These are phyloP conservation scores for Thalassiosira mediterranea DNA, from an alignment of 352 stramenopile genomes.

Conservation along the genomic window DNA sequence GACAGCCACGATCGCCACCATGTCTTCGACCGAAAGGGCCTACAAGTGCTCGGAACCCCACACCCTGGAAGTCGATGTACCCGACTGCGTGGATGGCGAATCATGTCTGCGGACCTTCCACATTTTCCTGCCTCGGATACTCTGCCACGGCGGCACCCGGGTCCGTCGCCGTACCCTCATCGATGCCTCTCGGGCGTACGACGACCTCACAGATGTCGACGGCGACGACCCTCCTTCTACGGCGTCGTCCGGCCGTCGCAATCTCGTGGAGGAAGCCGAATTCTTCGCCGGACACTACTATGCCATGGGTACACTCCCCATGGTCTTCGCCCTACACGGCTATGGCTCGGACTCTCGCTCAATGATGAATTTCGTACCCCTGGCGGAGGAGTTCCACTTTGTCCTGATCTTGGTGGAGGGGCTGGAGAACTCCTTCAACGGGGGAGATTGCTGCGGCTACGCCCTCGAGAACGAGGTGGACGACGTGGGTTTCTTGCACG, in stretches of 20 bases:
- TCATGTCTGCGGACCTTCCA: background rate
- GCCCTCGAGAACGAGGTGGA: slow-evolving; percentile 40
- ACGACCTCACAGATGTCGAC: too few species aligned
- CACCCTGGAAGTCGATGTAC: background rate
- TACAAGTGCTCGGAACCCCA: slow-evolving; percentile 5
- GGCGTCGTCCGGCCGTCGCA: background rate
- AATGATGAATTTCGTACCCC: slow-evolving; percentile 19
- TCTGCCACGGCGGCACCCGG: slow-evolving; percentile 2
- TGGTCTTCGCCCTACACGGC: slow-evolving; percentile 32
- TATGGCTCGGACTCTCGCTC: slow-evolving; percentile 14
- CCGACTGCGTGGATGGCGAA: slow-evolving; percentile 2
- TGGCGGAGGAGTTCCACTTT: slow-evolving; percentile 16
- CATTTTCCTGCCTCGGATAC: slow-evolving; percentile 1
- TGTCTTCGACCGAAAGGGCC: background rate
- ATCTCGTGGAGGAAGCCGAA: background rate
- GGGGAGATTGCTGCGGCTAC: slow-evolving; percentile 51
- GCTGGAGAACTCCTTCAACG: slow-evolving; percentile 47
- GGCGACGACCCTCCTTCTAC: background rate
- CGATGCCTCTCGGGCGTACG: too few species aligned
- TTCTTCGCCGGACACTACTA: slow-evolving; percentile 25
- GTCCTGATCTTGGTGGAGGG: slow-evolving; percentile 48
- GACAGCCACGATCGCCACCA: background rate
- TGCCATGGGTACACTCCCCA: slow-evolving; percentile 21
- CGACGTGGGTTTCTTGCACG: slow-evolving; percentile 45
- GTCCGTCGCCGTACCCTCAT: background rate